A percentile compares a stretch with the other conserved stretches of the same genome.
phyloP scores from a whole-genome alignment of 176 grass and related monocot species.

The Hordeum marinum region DNA sequence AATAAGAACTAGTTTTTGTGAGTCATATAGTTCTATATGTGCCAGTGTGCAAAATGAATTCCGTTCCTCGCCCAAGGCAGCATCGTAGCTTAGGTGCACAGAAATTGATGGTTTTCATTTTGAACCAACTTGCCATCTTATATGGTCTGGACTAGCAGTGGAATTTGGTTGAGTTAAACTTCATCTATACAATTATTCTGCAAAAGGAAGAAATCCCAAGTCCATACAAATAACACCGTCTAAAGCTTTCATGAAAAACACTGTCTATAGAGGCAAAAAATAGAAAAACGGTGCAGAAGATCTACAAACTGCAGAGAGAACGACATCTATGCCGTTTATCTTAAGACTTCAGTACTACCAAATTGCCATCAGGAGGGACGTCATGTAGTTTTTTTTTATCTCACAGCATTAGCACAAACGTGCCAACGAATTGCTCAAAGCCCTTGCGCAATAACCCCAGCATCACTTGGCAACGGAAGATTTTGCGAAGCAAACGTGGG shows the following conservation, averaged over 20 bases:
- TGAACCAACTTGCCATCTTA: too few species aligned
- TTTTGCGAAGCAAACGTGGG: not conserved
- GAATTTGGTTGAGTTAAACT: not conserved
- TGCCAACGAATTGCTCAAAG: conserved; percentile 37
- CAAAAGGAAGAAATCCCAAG: not conserved
- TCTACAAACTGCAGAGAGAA: too few species aligned
- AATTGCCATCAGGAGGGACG: conserved; percentile 44
- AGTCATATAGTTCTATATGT: too few species aligned
- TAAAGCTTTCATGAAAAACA: not conserved
- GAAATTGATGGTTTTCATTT: not conserved
- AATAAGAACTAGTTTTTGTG: too few species aligned
- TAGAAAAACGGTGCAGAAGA: not conserved
- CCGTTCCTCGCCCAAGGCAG: too few species aligned
- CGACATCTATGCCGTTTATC: not conserved
- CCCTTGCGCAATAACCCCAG: conserved; percentile 60
- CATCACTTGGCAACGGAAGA: conserved; percentile 32
- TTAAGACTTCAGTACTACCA: not conserved
- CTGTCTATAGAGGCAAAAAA: not conserved
- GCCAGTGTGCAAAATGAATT: too few species aligned
- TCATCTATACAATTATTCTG: not conserved
- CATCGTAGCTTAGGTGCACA: not conserved
- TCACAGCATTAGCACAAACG: conserved; percentile 27
- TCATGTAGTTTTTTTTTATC: conserved; percentile 23
- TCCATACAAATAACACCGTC: not conserved
- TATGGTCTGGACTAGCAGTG: not conserved